A percentile compares a stretch with the other conserved stretches of the same genome.
Evolutionary conservation across 2,329 filamentous ascomycete genomes (phyloP).

Genomic region (Apiospora aurea): DNA sequence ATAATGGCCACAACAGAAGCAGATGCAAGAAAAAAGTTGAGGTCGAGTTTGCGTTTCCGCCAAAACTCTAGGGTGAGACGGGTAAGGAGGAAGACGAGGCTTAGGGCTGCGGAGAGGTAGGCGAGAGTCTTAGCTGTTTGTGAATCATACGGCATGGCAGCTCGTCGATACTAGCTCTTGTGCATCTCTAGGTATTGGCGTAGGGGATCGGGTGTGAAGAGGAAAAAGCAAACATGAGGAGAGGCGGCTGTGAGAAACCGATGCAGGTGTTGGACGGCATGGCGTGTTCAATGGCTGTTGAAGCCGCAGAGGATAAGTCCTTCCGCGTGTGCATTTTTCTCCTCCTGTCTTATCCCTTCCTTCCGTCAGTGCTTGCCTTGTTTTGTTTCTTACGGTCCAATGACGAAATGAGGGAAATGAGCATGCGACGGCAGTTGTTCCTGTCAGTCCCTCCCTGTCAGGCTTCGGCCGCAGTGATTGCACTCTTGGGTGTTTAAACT

Average conservation of each 20-base stretch:
- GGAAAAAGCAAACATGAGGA: not conserved
- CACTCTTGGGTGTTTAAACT: not conserved
- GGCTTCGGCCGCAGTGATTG: not conserved
- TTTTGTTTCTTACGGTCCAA: not conserved
- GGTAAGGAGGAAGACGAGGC: not conserved
- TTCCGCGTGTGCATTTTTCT: not conserved
- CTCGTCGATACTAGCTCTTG: not conserved
- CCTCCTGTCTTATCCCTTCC: no score
- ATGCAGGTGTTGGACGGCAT: not conserved
- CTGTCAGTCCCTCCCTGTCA: not conserved
- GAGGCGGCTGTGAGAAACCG: not conserved
- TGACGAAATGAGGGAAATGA: conserved; percentile 4
- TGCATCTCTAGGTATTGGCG: not conserved
- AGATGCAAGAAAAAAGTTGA: not conserved
- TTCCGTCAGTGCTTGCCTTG: not conserved
- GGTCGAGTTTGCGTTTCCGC: not conserved
- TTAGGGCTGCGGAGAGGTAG: not conserved
- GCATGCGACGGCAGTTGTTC: not conserved
- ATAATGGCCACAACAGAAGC: not conserved
- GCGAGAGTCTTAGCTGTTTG: not conserved
- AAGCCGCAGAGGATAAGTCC: not conserved
- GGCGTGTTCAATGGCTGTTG: not conserved
- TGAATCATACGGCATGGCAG: not conserved
- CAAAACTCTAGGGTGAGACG: not conserved
- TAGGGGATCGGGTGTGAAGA: not conserved